Evolutionary conservation across 345 rosid species (phyloP), one percentile per base, ranked within the genome.

Genomic region (Arabidopsis arenosa): DNA sequence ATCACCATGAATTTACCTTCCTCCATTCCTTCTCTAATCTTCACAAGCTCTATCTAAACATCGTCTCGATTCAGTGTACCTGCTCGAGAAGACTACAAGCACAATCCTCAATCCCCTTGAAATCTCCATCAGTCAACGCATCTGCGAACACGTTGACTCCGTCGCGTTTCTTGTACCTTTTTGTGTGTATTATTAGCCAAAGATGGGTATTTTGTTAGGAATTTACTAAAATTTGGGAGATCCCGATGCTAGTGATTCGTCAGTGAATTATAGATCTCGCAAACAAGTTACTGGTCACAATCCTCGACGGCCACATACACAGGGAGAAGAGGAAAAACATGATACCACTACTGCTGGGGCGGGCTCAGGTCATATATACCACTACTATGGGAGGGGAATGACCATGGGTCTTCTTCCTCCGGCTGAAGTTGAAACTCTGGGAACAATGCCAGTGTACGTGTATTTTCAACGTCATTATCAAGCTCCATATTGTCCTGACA

Each of bases 201-300:
- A 21, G 28, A 48, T 6, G 44, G 12, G 30, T 17, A 75, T 1
- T 1, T 2, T 23, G 73, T 76, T 11, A 53, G 7, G 5, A 28
- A 44, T n/a, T 26, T 79, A 5, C 56, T 76, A 0, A 77, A 71
- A 23, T 12, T 52, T 35, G 3, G 48, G 28, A 57, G 41, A 74
- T 47, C 41, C 23, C 33, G 58, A 36, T 4, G 0, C 18, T 5
- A 10, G 2, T 33, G 23, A 26, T 13, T 2, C 18, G 14, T 6
- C 13, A 58, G 58, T 33, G 75, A 47, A 36, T 0, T 72, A 47
- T 0, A 18, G 60, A 32, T 48, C 83, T 84, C 0, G 0, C 17
- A 0, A 15, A 79, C 2, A 84, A 67, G 17, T 76, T 70, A 23
- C 49, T 84, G 5, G 21, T 84, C 11, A 26, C 57, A 21, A 21